Percentiles rank a stretch among this genome's conserved stretches.
These are phyloP conservation scores for Helicostylum pulchrum DNA, from an alignment of 192 early-diverging fungal species.

Conservation along the genomic window DNA sequence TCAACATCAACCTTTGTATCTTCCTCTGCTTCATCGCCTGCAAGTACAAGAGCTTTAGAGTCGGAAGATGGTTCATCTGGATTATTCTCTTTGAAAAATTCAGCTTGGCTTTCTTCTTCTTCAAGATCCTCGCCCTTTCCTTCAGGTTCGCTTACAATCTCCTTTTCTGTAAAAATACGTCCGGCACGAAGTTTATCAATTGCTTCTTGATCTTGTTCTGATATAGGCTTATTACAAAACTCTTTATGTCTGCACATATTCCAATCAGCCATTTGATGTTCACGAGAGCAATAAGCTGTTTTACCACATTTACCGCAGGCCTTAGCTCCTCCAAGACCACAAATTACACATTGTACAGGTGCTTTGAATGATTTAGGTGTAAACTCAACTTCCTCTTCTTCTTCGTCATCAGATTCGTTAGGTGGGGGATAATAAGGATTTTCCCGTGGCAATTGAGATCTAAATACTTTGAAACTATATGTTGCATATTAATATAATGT, in stretches of 20 bases:
- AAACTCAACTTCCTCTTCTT: constrained; percentile 36
- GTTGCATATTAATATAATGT: background rate
- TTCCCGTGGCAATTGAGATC: constrained; percentile 72
- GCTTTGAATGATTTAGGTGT: constrained; percentile 19
- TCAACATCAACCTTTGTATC: constrained; percentile 80
- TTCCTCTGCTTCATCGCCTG: constrained; percentile 54
- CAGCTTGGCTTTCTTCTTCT: constrained; percentile 44
- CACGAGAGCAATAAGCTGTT: constrained; percentile 76
- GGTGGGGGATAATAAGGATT: constrained; percentile 62
- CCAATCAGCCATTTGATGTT: constrained; percentile 88
- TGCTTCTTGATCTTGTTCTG: constrained; percentile 16
- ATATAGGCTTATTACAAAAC: constrained; percentile 40
- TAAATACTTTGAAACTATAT: constrained; percentile 78
- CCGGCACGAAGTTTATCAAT: constrained; percentile 32
- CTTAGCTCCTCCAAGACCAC: constrained; percentile 69
- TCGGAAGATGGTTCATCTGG: background rate
- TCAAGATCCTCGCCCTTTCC: constrained; percentile 42
- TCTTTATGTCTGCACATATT: constrained; percentile 66
- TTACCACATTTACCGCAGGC: constrained; percentile 74
- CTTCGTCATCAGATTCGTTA: constrained; percentile 34
- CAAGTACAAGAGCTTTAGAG: constrained; percentile 28
- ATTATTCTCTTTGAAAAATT: constrained; percentile 18
- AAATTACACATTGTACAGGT: constrained; percentile 58
- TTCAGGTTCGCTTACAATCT: constrained; percentile 70
- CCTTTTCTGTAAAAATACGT: constrained; percentile 55